These are phyloP conservation scores for Quercus phellos DNA, from an alignment of 331 rosid genomes.

Conservation along the genomic window DNA sequence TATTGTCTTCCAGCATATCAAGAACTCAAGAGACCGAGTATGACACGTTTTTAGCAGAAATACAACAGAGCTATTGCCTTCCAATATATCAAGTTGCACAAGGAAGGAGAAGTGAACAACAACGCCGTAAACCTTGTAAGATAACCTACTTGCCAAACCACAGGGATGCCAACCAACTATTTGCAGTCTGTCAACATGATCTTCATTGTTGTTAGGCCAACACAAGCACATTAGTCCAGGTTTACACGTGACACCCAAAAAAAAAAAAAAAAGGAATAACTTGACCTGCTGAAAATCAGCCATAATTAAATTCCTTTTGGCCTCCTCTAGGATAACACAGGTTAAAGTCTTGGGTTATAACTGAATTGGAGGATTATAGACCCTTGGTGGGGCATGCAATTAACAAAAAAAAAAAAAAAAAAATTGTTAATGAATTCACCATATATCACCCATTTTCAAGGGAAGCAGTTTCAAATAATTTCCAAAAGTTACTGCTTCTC, in stretches of 20 bases:
- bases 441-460: conserved; percentile 22
- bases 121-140: not conserved
- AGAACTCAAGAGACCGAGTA: no score
- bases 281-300: not conserved
- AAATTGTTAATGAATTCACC: conserved; percentile 32
- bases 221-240: not conserved
- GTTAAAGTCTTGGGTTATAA: not conserved
- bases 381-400: conserved; percentile 20
- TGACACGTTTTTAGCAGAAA: no score
- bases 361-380: not conserved
- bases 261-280: not conserved
- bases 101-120: not conserved
- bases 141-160: not conserved
- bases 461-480: conserved; percentile 25
- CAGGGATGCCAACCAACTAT: not conserved
- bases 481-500: conserved; percentile 22
- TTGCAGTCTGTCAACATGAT: not conserved
- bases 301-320: not conserved
- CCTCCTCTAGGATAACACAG: not conserved
- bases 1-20: no score
- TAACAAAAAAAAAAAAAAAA: conserved; percentile 25
- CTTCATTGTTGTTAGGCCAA: not conserved
- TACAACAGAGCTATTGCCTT: not conserved
- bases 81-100: not conserved
- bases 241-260: not conserved